Conservation (phyloP, 495 filamentous ascomycete genomes). For the Lophiostoma macrostomum region DNA sequence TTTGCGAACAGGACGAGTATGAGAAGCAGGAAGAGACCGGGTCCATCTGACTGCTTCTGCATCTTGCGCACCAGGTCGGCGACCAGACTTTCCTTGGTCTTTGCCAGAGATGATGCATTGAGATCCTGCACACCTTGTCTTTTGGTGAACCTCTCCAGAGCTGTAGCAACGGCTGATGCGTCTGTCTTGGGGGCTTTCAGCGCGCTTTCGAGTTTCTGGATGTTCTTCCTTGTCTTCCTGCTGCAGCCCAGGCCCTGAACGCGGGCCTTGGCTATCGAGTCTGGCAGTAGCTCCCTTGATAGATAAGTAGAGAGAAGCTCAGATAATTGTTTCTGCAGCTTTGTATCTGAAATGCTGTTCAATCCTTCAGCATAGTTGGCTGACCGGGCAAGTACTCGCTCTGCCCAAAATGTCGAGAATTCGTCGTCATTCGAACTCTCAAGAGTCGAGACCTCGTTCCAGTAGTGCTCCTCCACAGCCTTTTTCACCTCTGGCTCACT, state of each 20-base stretch:
- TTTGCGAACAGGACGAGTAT: slow-evolving; percentile 32
- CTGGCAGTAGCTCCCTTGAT: slow-evolving; percentile 31
- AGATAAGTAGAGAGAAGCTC: slow-evolving; percentile 22
- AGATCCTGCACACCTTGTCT: slow-evolving; percentile 16
- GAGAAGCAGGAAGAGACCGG: slow-evolving; percentile 36
- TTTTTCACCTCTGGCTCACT: slow-evolving; percentile 8
- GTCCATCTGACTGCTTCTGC: slow-evolving; percentile 32
- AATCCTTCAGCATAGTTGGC: slow-evolving; percentile 21
- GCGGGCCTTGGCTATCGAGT: slow-evolving; percentile 23
- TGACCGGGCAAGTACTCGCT: slow-evolving; percentile 18
- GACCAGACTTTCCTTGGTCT: slow-evolving; percentile 13
- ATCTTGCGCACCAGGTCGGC: slow-evolving; percentile 32
- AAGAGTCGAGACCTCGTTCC: slow-evolving; percentile 8
- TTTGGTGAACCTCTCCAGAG: slow-evolving; percentile 28
- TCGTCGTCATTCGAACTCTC: slow-evolving; percentile 18
- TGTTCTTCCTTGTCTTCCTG: slow-evolving; percentile 20
- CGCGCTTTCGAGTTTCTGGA: slow-evolving; percentile 20
- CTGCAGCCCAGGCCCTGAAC: slow-evolving; percentile 17
- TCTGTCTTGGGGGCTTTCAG: slow-evolving; percentile 1
- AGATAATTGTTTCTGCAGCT: slow-evolving; percentile 26
- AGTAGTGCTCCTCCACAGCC: slow-evolving; percentile 8
- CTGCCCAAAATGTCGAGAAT: slow-evolving; percentile 28
- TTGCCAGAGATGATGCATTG: neutral
- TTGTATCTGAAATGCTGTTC: slow-evolving; percentile 22
- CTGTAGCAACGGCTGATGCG: neutral